Conservation (phyloP, 2,329 filamentous ascomycete species). For the Botryotinia globosa region DNA sequence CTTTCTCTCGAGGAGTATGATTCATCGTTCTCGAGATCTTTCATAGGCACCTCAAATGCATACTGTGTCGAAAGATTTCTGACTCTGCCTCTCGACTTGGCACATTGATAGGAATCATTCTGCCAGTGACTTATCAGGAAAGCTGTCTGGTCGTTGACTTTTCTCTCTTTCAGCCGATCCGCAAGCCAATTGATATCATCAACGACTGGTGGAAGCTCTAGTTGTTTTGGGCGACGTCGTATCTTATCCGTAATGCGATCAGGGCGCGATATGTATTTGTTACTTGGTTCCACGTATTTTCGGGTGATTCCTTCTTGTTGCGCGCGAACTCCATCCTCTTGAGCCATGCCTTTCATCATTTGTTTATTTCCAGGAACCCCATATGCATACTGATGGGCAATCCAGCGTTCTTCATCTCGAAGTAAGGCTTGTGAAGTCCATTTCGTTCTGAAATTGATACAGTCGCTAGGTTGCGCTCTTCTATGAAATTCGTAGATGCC, state of each 20-base stretch:
- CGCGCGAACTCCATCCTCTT: not conserved
- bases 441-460: not conserved
- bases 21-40: not conserved
- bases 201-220: not conserved
- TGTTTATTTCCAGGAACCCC: not conserved
- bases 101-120: not conserved
- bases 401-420: not conserved
- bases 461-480: not conserved
- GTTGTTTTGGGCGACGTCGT: not conserved
- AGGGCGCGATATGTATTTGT: not conserved
- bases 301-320: not conserved
- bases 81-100: not conserved
- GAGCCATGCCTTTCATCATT: not conserved
- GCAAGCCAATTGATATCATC: not conserved
- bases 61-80: not conserved
- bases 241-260: not conserved
- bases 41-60: not conserved
- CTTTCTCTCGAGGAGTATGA: not conserved
- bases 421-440: slow-evolving; percentile 1
- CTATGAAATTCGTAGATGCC: not conserved
- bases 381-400: not conserved
- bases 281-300: slow-evolving; percentile 2
- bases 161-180: not conserved
- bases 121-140: not conserved
- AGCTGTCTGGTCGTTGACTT: not conserved